Percentiles rank a stretch among this genome's conserved stretches.
Conservation (phyloP, 2,329 filamentous ascomycete genomes). For the Pseudogymnoascus sp. region DNA sequence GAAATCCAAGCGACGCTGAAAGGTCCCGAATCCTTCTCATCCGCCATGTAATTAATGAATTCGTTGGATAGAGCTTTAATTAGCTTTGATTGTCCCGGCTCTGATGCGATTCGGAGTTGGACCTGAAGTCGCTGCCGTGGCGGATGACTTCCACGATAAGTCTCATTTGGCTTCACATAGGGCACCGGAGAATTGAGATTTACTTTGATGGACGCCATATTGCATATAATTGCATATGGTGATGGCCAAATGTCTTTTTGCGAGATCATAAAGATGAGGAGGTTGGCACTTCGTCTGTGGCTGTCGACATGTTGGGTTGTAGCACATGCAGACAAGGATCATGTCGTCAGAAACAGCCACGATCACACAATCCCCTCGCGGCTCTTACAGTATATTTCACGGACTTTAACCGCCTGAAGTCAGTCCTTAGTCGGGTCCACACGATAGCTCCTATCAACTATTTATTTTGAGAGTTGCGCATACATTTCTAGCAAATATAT, state of each 20-base stretch:
- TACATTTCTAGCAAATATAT: background rate
- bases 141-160: background rate
- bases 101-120: conserved; percentile 29
- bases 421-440: background rate
- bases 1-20: conserved; percentile 40
- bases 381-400: background rate
- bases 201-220: conserved; percentile 4
- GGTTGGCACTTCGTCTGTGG: background rate
- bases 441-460: background rate
- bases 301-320: background rate
- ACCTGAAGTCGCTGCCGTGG: background rate
- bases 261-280: background rate
- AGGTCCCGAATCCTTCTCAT: conserved; percentile 22
- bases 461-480: background rate
- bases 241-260: background rate
- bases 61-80: conserved; percentile 31
- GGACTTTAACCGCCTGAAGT: background rate
- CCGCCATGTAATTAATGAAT: conserved; percentile 31
- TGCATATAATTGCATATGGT: conserved; percentile 3
- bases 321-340: background rate
- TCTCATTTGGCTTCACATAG: background rate
- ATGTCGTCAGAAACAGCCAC: conserved; percentile 3
- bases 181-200: conserved; percentile 3
- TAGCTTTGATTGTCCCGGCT: conserved; percentile 30
- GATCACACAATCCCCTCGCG: background rate